Evolutionary conservation across 2,329 filamentous ascomycete species (phyloP), one percentile per base, ranked within the genome.

Genomic region (Diaporthe velutina): DNA sequence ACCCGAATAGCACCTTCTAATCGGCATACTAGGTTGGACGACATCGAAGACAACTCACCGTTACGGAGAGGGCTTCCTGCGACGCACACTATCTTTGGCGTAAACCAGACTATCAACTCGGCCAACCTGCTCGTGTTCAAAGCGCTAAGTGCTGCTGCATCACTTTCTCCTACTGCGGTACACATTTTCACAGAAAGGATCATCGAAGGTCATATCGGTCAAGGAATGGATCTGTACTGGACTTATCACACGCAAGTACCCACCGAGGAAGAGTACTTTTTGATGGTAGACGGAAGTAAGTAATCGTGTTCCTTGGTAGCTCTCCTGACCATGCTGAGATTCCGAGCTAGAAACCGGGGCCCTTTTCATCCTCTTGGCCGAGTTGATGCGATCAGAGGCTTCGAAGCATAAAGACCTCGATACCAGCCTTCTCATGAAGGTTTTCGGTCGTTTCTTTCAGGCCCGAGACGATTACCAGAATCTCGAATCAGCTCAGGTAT

Each of bases 161-260:
- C 38, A 25, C 40, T 66, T 19, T n/a, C 77, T 79, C 1, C 78
- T 82, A 2, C 72, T 80, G 22, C 76, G 73, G 50, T 71, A 66
- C 33, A 12, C 35, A 25, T 40, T 15, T 50, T 35, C 8, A 58
- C 45, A 75, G 61, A 45, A 33, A 48, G 13, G 12, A 19, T 66
- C n/a, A 45, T 48, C 22, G 61, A 71, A 3, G 73, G 78, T 54
- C 73, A 77, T 40, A 35, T 77, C 22, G 80, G 80, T 4, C 80
- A 81, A 67, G 76, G 76, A 38, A 73, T 74, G 52, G 80, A 81
- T 60, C 77, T 81, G 0, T 71, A 78, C 67, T 81, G 78, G 77
- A 80, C 73, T 19, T 73, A 70, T n/a, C 38, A 77, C 13, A n/a
- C 72, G 4, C 42, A 58, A 2, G 68, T 71, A 4, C 80, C 80